Conservation (phyloP, 331 rosid species). For the Pyrus hybrid region DNA sequence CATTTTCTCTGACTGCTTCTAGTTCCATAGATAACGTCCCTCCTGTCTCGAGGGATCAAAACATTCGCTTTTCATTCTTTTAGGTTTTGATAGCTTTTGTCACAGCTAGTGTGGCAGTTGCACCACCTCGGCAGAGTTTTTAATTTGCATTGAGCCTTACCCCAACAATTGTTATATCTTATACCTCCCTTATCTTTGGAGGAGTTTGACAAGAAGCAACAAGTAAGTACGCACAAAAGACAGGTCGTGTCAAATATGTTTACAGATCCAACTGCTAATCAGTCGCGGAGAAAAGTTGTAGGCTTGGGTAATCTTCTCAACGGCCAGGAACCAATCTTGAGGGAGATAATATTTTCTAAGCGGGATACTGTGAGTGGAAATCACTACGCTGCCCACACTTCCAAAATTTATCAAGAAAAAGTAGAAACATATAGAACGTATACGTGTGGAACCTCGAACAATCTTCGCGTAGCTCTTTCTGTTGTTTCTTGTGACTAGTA, state of each 20-base stretch:
- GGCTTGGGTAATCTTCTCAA: slow-evolving; percentile 98
- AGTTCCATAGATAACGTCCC: slow-evolving; percentile 15
- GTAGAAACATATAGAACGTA: slow-evolving; percentile 84
- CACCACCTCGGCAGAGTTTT: not conserved
- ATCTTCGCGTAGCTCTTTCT: slow-evolving; percentile 82
- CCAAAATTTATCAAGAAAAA: slow-evolving; percentile 41
- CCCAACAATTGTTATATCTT: not conserved
- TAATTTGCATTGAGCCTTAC: not conserved
- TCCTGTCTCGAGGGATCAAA: not conserved
- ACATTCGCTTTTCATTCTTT: not conserved
- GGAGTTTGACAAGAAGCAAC: slow-evolving; percentile 65
- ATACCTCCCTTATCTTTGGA: slow-evolving; percentile 26
- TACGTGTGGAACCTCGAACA: slow-evolving; percentile 77
- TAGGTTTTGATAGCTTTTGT: not conserved
- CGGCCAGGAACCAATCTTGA: slow-evolving; percentile 78
- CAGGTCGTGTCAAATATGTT: slow-evolving; percentile 69
- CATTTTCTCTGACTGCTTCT: slow-evolving; percentile 62
- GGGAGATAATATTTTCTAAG: slow-evolving; percentile 72
- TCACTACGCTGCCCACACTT: slow-evolving; percentile 60
- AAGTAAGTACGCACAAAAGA: slow-evolving; percentile 55
- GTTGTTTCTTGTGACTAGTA: slow-evolving; percentile 81
- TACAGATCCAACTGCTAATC: slow-evolving; percentile 77
- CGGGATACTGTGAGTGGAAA: slow-evolving; percentile 58
- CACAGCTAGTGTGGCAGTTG: not conserved
- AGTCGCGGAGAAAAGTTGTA: slow-evolving; percentile 86